Base-by-base conservation (phyloP, 441 rosid species). In the Pelargonium fulgidum region DNA sequence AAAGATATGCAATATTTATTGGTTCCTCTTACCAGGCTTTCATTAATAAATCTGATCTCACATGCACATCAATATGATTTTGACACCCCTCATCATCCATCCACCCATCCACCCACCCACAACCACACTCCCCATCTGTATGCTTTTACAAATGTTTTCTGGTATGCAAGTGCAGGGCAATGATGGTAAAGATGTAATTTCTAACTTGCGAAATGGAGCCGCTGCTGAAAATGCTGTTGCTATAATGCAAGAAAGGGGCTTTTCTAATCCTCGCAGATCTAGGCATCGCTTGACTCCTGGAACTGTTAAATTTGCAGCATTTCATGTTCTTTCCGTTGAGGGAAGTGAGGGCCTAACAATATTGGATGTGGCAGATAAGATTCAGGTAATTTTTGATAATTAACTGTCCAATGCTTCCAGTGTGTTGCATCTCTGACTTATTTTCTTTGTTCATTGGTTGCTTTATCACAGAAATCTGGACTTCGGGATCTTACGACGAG, bases 271-370 rank as follows among this genome's bases (percentile, higher is more conserved):
- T 1, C 85, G 87, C 39, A 87, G 93, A 81, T 91, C 96, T 69
- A 87, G 96, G 77, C 96, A 91, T 83, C 86, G 93, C 33, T 81
- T 91, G 85, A 91, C 97, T 13, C 96, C 96, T 73, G 97, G 97
- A 67, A 91, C 97, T 69, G 97, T 91, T 71, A 91, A 91, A 69
- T 91, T 82, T 79, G 96, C 97, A 59, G 97, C 97, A 24, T 91
- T 87, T 80, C 96, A 91, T 75, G 81, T 91, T 73, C 85, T 91
- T 8, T 89, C 96, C 66, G 71, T 89, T 56, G 92, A 91, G 76
- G 91, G 89, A 76, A 82, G 85, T 69, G 83, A 83, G 19, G 97
- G 96, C 67, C 76, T 89, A 61, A 82, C 90, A 7, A 89, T 89
- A 75, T 78, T 88, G 29, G 96, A 91, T 54, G 96, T 88, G 69